These are phyloP conservation scores for Thinopyrum elongatum DNA, from an alignment of 176 grass and related monocot genomes.

Conservation along the genomic window DNA sequence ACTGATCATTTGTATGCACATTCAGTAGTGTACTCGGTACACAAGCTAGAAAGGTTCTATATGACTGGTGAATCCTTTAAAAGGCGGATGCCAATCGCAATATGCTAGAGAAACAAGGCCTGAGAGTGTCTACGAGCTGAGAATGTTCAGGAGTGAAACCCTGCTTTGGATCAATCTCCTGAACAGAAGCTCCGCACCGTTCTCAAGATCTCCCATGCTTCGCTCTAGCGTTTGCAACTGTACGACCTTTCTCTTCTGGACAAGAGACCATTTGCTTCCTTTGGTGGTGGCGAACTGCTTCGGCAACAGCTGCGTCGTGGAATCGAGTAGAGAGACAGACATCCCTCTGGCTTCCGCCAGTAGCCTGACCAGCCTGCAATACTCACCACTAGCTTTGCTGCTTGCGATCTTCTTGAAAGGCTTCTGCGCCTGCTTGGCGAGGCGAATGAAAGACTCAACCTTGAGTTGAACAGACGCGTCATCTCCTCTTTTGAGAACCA, in stretches of 20 bases:
- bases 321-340: constrained; percentile 29
- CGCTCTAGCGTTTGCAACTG: constrained; percentile 42
- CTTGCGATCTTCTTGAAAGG: constrained; percentile 37
- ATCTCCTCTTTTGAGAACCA: constrained; percentile 37
- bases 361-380: not conserved
- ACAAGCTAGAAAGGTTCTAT: not conserved
- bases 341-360: constrained; percentile 37
- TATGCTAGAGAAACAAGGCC: not conserved
- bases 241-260: constrained; percentile 31
- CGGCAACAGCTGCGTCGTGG: not conserved
- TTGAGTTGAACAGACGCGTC: not conserved
- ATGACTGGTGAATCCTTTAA: constrained; percentile 24
- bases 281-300: constrained; percentile 6
- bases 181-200: constrained; percentile 17
- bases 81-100: constrained; percentile 17
- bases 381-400: not conserved
- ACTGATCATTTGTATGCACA: constrained; percentile 14
- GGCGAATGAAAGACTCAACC: constrained; percentile 18
- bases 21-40: not conserved
- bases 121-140: constrained; percentile 28
- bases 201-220: constrained; percentile 35
- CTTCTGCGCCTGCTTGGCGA: constrained; percentile 32
- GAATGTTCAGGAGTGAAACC: constrained; percentile 50
- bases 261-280: constrained; percentile 44
- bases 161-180: constrained; percentile 45